A percentile compares a stretch with the other conserved stretches of the same genome.
Evolutionary conservation across 2,329 filamentous ascomycete species (phyloP).

Genomic region (Zymoseptoria crescenta): DNA sequence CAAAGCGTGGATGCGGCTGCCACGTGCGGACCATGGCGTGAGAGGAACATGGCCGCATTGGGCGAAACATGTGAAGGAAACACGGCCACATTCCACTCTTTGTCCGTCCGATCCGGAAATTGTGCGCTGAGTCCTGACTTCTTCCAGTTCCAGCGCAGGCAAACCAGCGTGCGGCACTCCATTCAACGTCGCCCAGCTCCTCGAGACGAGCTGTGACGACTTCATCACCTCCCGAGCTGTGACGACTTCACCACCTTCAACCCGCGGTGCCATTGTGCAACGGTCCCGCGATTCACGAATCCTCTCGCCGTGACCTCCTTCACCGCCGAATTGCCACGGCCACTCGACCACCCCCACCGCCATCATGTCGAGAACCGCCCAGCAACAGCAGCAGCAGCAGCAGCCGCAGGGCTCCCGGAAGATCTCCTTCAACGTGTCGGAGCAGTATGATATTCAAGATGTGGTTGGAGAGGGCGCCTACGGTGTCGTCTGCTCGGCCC

Average conservation of each 20-base stretch:
- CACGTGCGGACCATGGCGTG: neutral
- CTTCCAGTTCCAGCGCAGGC: neutral
- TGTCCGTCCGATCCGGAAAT: neutral
- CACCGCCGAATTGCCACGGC: neutral
- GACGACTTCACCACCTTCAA: neutral
- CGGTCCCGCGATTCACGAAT: neutral
- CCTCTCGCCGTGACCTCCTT: neutral
- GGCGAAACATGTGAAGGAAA: neutral
- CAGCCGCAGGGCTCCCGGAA: conserved; percentile 58
- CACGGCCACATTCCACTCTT: neutral
- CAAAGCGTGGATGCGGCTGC: neutral
- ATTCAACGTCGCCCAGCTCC: neutral
- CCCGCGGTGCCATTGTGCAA: neutral
- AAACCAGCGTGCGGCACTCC: neutral
- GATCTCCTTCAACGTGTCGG: conserved; percentile 99
- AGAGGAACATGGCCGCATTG: neutral
- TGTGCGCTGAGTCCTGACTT: neutral
- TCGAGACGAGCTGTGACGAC: neutral
- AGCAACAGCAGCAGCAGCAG: conserved; percentile 17
- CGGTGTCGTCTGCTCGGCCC: conserved; percentile 93
- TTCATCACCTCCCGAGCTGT: neutral
- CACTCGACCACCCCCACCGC: neutral
- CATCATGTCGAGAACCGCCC: conserved; percentile 16
- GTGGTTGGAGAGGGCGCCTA: conserved; percentile 98
- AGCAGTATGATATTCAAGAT: conserved; percentile 99